These are phyloP conservation scores for Aquilaria malaccensis DNA, from an alignment of 345 rosid species.

Conservation along the genomic window DNA sequence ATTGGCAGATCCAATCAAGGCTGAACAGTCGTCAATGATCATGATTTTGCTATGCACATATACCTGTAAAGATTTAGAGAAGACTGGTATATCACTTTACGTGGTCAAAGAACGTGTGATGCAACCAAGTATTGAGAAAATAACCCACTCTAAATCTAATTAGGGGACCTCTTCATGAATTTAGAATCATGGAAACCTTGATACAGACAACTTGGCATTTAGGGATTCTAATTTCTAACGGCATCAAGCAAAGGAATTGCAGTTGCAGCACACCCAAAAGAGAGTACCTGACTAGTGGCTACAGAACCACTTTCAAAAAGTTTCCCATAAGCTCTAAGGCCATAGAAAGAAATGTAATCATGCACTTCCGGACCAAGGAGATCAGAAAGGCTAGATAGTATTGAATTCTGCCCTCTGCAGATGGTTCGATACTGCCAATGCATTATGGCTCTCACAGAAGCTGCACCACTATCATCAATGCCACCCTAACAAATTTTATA, in stretches of 20 bases:
- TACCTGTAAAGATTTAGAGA: constrained; percentile 34
- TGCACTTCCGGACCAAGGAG: constrained; percentile 58
- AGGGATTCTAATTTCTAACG: not conserved
- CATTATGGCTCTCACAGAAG: constrained; percentile 95
- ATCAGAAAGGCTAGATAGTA: constrained; percentile 61
- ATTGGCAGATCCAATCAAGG: constrained; percentile 82
- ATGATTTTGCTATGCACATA: constrained; percentile 91
- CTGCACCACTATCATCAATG: constrained; percentile 86
- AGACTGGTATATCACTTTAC: no score
- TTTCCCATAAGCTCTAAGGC: constrained; percentile 73
- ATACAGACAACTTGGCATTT: not conserved
- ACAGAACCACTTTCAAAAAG: constrained; percentile 77
- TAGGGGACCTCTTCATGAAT: no score
- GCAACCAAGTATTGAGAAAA: no score
- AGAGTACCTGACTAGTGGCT: constrained; percentile 81
- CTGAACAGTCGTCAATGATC: constrained; percentile 62
- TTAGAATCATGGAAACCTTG: no score
- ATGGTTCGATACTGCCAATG: constrained; percentile 96
- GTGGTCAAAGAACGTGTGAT: no score
- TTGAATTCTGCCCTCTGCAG: constrained; percentile 79
- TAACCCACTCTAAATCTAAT: no score
- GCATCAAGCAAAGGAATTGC: not conserved
- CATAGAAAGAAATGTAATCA: constrained; percentile 82
- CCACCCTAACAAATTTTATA: constrained; percentile 57
- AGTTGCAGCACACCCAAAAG: constrained; percentile 6